These are phyloP conservation scores for Serendipita sp. DNA, from an alignment of 768 basidiomycete genomes.

Conservation along the genomic window DNA sequence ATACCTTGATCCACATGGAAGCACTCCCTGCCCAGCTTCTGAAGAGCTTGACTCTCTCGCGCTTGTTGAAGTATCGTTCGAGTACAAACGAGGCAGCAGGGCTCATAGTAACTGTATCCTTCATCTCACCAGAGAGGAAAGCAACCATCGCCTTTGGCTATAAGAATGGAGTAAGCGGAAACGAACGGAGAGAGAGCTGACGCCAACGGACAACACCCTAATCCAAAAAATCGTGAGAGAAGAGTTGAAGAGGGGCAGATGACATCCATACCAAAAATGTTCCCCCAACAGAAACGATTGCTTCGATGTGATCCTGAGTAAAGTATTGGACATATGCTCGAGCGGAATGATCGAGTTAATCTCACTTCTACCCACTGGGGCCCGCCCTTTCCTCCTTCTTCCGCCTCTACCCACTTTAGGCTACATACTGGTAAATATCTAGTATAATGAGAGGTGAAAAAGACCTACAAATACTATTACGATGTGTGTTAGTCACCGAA, in stretches of 20 bases:
- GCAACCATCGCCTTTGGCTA: slow-evolving; percentile 91
- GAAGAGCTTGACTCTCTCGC: slow-evolving; percentile 76
- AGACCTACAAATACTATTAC: slow-evolving; percentile 67
- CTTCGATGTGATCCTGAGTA: slow-evolving; percentile 61
- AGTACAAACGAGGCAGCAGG: slow-evolving; percentile 59
- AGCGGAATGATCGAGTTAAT: not conserved
- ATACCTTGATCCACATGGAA: slow-evolving; percentile 86
- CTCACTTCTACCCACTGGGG: slow-evolving; percentile 78
- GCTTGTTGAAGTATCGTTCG: slow-evolving; percentile 9
- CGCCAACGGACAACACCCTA: slow-evolving; percentile 5
- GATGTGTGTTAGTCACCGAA: not conserved
- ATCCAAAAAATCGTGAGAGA: not conserved
- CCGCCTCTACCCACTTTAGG: slow-evolving; percentile 94
- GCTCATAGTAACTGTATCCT: slow-evolving; percentile 75
- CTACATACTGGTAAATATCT: slow-evolving; percentile 22
- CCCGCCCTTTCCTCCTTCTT: slow-evolving; percentile 64
- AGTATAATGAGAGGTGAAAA: not conserved
- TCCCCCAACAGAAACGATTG: slow-evolving; percentile 70
- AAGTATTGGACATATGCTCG: not conserved
- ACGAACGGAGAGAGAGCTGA: not conserved
- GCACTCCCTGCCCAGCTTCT: slow-evolving; percentile 90
- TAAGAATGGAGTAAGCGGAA: not conserved
- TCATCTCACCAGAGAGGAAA: slow-evolving; percentile 90
- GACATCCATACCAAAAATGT: slow-evolving; percentile 51
- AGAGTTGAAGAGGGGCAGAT: not conserved